Evolutionary conservation across 768 basidiomycete species (phyloP), one percentile per base, ranked within the genome.

Genomic region (Suillus bovinus): DNA sequence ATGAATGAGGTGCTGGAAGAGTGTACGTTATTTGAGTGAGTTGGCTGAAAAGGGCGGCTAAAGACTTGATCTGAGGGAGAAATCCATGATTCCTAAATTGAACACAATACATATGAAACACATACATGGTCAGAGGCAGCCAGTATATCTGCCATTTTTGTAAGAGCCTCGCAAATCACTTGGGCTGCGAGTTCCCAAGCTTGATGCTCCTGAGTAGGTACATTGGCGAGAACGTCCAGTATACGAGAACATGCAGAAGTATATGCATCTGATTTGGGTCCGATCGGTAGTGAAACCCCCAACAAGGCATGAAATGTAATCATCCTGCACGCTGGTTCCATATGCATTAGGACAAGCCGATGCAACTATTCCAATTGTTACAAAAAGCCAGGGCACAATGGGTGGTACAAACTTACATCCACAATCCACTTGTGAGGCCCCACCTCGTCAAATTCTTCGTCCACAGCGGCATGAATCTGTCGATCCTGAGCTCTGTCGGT

Each of bases 331-430:
- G 72, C 69, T 1, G 77, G 74, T 34, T 76, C 70, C 3, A 77
- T 76, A 71, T 91, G 90, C 0, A 82, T 84, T 59, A 90, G 68
- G n/a, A 91, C 71, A 33, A 88, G 78, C 46, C 82, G 79, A 64
- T 82, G 84, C 53, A 90, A 73, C 90, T 91, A 47, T 41, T 14
- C 27, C 13, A 11, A 11, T 59, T 20, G 20, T 68, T 41, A 67
- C 57, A 53, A 54, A 36, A 33, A 33, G 42, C 27, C 53, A 42
- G 41, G 42, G 29, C 20, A 27, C 44, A 42, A 58, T 56, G 27
- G 33, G 17, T 33, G 11, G 11, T 44, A 22, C 39, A 66, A 9
- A 71, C 74, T 24, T 70, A 90, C 89, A 79, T 87, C 82, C 20
- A 78, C 76, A 62, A 78, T 82, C 84, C 84, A 84, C 63, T 84